A percentile compares a stretch with the other conserved stretches of the same genome.
phyloP scores from a whole-genome alignment of 805 yeast genomes.

The Phaffomyces opuntiae region DNA sequence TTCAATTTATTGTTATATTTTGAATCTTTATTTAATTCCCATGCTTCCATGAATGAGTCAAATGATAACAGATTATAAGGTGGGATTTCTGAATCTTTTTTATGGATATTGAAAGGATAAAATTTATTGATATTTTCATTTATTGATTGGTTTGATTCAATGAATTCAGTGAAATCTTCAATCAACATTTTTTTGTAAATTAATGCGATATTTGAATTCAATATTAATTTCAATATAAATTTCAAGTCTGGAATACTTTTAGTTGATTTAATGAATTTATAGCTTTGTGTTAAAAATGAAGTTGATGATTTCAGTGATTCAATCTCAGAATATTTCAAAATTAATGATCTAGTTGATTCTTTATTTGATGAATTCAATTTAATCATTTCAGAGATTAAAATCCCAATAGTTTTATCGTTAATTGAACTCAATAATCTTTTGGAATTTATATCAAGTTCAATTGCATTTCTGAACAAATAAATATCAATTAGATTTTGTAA shows the following conservation, averaged over 20 bases:
- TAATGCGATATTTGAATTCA: background rate
- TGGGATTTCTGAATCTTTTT: background rate
- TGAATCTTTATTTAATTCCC: conserved; percentile 10
- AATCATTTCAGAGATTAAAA: conserved; percentile 31
- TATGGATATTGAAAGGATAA: background rate
- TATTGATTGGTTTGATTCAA: conserved; percentile 8
- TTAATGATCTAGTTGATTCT: conserved; percentile 25
- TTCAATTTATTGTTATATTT: conserved; percentile 7
- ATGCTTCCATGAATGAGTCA: conserved; percentile 3
- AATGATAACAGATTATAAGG: background rate
- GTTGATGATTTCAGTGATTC: conserved; percentile 30
- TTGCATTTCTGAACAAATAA: conserved; percentile 11
- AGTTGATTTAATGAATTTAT: conserved; percentile 42
- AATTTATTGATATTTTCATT: background rate
- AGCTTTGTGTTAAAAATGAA: conserved; percentile 50
- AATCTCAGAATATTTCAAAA: conserved; percentile 22
- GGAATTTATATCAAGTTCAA: background rate
- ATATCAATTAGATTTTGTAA: conserved; percentile 16
- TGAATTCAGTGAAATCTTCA: conserved; percentile 31
- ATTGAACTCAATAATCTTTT: conserved; percentile 1
- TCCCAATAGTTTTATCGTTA: conserved; percentile 23
- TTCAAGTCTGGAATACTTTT: conserved; percentile 10
- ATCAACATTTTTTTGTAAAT: conserved; percentile 30
- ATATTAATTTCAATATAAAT: background rate
- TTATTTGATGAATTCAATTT: conserved; percentile 22